Evolutionary conservation across 495 filamentous ascomycete species (phyloP), one percentile per base, ranked within the genome.

Genomic region (Aspergillus diversus): DNA sequence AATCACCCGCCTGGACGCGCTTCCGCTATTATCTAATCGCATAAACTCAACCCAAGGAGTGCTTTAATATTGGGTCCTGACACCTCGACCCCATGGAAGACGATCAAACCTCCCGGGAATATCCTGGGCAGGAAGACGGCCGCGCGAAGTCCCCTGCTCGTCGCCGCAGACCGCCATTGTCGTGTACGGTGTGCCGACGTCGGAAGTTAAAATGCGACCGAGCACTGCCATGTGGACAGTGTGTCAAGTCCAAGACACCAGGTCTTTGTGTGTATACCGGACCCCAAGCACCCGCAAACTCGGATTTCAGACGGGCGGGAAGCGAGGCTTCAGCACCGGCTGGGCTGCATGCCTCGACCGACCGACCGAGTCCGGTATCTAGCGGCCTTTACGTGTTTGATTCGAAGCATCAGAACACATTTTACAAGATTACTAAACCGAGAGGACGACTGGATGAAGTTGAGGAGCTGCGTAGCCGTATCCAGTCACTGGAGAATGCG

Each of bases 191-290:
- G 60, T 91, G 88, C 64, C 84, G 88, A 58, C 80, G 83, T 35
- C 81, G 87, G 58, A 91, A 91, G 74, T 81, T 90, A 64, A 89
- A 87, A 71, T 91, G 88, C 74, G 86, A 90, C 69, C 85, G 87
- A 33, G 77, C 78, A 33, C 83, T 84, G 52, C 87, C 88, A 21
- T 90, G 88, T 63, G 82, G 83, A 37, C 88, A 89, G 68, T 90
- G 88, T 69, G 68, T 77, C 42, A 86, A 87, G 62, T 77, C 75
- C 8, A 77, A 79, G 46, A 75, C 72, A 13, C 70, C 77, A 0
- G 70, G 74, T 0, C 64, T 63, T 11, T 81, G 78, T 43, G 67
- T 73, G 5, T 81, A 77, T 61, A 69, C 69, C 5, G 72, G 73
- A 13, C 43, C 70, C 1, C 70, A 71, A 57, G 57, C 65, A 8